Evolutionary conservation across 1,139 yeast species (phyloP), one percentile per base, ranked within the genome.

Genomic region (Casaregolazyma suthepensis): DNA sequence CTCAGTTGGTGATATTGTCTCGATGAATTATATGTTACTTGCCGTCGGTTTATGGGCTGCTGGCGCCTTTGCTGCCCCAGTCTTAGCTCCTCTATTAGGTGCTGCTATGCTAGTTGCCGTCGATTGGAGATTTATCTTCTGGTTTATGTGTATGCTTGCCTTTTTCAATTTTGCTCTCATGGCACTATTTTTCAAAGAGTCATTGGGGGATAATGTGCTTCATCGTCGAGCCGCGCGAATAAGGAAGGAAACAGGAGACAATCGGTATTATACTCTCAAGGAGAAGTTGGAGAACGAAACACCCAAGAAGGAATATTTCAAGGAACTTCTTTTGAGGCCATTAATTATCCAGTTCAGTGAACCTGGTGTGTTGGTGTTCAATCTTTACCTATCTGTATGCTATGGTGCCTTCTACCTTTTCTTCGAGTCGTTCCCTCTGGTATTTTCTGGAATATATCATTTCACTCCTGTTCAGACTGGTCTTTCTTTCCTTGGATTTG

Each of bases 21-120:
- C 58, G 37, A 63, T 62, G 1, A 54, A 53, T 6, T 47, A 57
- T 10, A 37, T 58, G 22, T 52, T 57, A 2, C 35, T 63, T 29
- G 51, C 57, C 40, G 54, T 83, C 19, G 81, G 71, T 61, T 45
- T 74, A 63, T 81, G 75, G 84, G 81, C 78, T 66, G 75, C 61
- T 55, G 81, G 70, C 67, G 81, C 77, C 61, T 81, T 74, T 59
- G 74, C 69, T 56, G 90, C 89, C 45, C 87, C 88, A 0, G 78
- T 78, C 19, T 60, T 82, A 26, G 91, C 88, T 1, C 90, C 90
- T 3, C 66, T 83, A 15, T 67, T 85, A 48, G 96, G 95, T 53
- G 89, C 90, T 0, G 61, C 64, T n/a, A 75, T 76, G 9, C 64
- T 74, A 43, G 55, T 65, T 1, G 42, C 75, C 0, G 61, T 76